Conservation (phyloP, 306 rosid genomes). For the Parietaria judaica region DNA sequence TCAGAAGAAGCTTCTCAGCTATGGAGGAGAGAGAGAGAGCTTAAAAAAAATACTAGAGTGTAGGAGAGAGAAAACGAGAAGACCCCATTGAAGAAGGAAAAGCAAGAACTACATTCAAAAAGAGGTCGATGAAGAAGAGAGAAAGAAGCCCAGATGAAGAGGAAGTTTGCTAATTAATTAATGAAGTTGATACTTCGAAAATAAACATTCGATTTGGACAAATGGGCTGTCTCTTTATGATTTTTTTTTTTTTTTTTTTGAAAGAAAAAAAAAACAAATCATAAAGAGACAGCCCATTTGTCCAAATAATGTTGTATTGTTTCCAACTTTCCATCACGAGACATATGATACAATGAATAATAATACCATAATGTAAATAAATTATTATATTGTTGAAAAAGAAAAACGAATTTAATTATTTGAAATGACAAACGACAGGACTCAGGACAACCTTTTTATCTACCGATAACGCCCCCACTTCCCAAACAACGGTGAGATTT, state of each 20-base stretch:
- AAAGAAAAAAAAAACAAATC: no score
- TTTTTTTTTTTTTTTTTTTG: no score
- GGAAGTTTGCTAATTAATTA: slow-evolving; percentile 8
- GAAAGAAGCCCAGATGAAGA: not conserved
- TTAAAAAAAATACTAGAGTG: no score
- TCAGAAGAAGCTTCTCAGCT: no score
- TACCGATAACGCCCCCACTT: slow-evolving; percentile 24
- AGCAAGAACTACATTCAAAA: not conserved
- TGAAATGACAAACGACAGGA: slow-evolving; percentile 1
- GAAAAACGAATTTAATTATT: not conserved
- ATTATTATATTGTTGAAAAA: not conserved
- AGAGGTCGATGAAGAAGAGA: no score
- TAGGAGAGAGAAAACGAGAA: no score
- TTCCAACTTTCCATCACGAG: slow-evolving; percentile 11
- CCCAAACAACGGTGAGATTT: slow-evolving; percentile 8
- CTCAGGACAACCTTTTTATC: slow-evolving; percentile 20
- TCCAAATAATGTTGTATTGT: slow-evolving; percentile 3
- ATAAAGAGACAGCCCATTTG: no score
- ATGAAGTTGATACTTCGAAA: not conserved
- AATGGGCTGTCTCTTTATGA: slow-evolving; percentile 20
- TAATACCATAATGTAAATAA: not conserved
- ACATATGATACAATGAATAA: not conserved
- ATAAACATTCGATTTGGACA: not conserved
- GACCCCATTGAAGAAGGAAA: no score
- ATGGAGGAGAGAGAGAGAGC: no score